These are phyloP conservation scores for Dendrobium huoshanense DNA, from an alignment of 106 monocot species.

Conservation along the genomic window DNA sequence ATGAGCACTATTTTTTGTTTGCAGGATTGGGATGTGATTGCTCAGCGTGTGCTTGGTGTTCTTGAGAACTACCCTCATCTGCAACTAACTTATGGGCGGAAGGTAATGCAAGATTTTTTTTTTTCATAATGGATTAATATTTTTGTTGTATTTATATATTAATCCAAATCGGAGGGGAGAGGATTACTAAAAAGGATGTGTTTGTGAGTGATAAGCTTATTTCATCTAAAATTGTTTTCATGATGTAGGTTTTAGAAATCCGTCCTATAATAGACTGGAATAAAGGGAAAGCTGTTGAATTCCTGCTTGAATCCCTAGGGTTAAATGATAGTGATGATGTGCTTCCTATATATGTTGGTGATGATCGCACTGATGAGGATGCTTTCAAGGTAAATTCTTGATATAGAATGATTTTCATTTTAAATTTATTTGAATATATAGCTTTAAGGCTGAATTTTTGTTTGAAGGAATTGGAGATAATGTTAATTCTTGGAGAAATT, in stretches of 20 bases:
- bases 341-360: constrained; percentile 72
- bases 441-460: no score
- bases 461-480: no score
- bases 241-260: constrained; percentile 75
- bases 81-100: constrained; percentile 70
- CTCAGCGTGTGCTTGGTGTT: constrained; percentile 42
- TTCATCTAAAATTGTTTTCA: not conserved
- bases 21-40: constrained; percentile 56
- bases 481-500: no score
- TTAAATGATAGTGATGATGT: constrained; percentile 41
- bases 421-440: no score
- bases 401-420: no score
- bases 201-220: not conserved
- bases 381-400: constrained; percentile 54
- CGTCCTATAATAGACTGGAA: constrained; percentile 81
- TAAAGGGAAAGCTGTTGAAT: constrained; percentile 86
- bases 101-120: constrained; percentile 21
- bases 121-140: no score
- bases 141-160: not conserved
- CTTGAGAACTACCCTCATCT: constrained; percentile 62
- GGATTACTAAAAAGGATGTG: not conserved
- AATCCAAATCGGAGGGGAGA: not conserved
- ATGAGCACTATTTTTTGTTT: not conserved
- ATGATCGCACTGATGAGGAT: constrained; percentile 86
- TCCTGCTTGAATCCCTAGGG: constrained; percentile 78